Base-by-base conservation (phyloP, 805 yeast genomes). In the Teunomyces gatunensis region DNA sequence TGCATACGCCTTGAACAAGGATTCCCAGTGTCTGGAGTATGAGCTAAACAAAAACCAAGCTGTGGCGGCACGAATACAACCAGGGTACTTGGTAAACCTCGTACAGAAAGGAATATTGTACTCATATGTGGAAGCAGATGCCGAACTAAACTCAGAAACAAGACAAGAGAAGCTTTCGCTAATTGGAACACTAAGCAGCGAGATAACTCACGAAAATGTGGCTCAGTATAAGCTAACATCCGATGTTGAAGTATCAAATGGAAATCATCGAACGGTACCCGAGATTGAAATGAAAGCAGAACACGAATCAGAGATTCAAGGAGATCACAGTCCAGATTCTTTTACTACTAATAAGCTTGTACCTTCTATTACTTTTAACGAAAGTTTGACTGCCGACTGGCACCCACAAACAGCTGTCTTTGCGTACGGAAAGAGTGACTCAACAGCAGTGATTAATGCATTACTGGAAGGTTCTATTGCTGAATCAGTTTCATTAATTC, bases 21-120 rank as follows among this genome's bases (percentile, higher is more conserved):
- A 87, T 54, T 73, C 92, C 0, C 69, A 77, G 17, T 84, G 87
- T 9, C 74, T 80, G 51, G 73, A 74, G 17, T 77, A 79, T 50
- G 96, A 71, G 45, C 56, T 59, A 10, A 43, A 83, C 40, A 62
- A 63, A 2, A 67, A 69, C 46, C 75, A 51, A 6, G 56, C 78
- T 50, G 71, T 78, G 1, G 48, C 67, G 18, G 68, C 68, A 6
- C 67, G 71, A 41, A 79, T 88, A 17, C 87, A 89, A n/a, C 74
- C 86, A 2, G 97, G 97, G 0, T 80, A 87, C 55, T 71, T 92
- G 27, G 96, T 92, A 10, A 80, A 81, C 58, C 69, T 92, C 37
- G 84, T 92, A 0, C 97, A 92, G 57, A 87, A 83, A 61, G 98
- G 98, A 2, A 80, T 91, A 13, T 74, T 90, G 41, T 88, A 84